Evolutionary conservation across 805 yeast genomes (phyloP), one percentile per base, ranked within the genome.

Genomic region (Sungouiella thailandica): DNA sequence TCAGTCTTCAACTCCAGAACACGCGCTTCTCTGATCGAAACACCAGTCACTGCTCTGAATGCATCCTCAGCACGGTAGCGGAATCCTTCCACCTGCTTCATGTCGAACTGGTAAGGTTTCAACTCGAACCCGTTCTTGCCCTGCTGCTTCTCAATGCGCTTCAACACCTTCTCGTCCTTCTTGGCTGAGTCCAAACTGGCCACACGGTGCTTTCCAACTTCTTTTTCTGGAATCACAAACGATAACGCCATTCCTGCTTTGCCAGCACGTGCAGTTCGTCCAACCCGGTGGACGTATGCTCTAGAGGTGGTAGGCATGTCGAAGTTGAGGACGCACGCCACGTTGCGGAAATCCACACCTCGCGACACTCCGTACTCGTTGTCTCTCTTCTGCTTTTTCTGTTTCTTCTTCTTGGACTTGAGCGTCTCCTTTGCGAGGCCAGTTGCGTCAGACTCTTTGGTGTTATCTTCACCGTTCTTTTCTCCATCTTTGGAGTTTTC

Each of bases 211-310:
- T 84, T 86, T 20, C 96, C 96, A 63, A 83, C 80, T 51, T 85
- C 89, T 41, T 80, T 83, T 22, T 68, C 62, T 17, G 93, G 84
- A 17, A 90, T 87, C 13, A 89, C 93, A 64, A 90, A 93, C 12
- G 97, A 88, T 35, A 93, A 70, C 0, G 97, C 84, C 76, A 87
- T 89, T 38, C 98, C 98, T 2, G 93, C 72, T 55, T 86, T 88
- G 34, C 96, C 96, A 6, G 96, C 97, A 62, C 98, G 79, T 4
- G 98, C 98, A 4, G 98, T 93, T 67, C 98, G 79, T 32, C 98
- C 98, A 23, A 93, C 76, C 55, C 98, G 76, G 60, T 93, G 98
- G 19, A 87, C 80, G 55, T 93, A 93, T 3, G 95, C 77, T 54
- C 82, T 83, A 4, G 97, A 80, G 7, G 94, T 79, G 3, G 85